Evolutionary conservation across 1,284 basidiomycete genomes (phyloP), one percentile per base, ranked within the genome.

Genomic region (Puccinia triticina): DNA sequence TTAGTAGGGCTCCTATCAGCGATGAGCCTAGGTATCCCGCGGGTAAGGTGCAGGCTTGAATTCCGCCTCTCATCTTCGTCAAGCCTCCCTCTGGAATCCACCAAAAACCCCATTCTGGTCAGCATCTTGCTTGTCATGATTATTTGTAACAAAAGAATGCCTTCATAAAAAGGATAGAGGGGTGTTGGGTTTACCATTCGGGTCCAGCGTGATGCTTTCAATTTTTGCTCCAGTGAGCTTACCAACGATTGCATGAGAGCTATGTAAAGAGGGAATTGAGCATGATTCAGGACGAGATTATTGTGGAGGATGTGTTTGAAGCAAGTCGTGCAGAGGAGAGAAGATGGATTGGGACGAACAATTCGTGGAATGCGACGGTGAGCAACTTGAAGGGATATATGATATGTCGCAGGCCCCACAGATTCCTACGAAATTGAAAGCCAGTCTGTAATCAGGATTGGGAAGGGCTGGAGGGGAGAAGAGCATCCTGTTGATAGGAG

Each of bases 11-110:
- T 32, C 96, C 96, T 83, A 98, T 96, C 85, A 98, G 88, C 2
- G 92, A 92, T 1, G 93, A 94, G 14, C 96, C 96, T 46, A 98
- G 91, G 87, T 98, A 98, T 53, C 95, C 95, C 0, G 94, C 94
- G 0, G 87, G 86, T 0, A 94, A 89, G 0, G 94, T 94, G 73
- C 96, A 89, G 89, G 92, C 93, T 14, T 91, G 89, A 61, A 97
- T 92, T 0, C 96, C 96, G 37, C 96, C 96, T 53, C 94, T 91
- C 95, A 98, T 98, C 43, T 91, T 89, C 0, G 96, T 98, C 16
- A 92, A 91, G 1, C 96, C 96, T 23, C 95, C 96, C 93, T 93
- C 84, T 71, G 32, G 10, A 23, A 82, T 66, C 43, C 87, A 87
- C 83, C 86, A 84, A 61, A 84, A 77, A 34, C 18, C 29, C n/a